Conservation (phyloP, 306 rosid species). For the Abrus pulchellus region DNA sequence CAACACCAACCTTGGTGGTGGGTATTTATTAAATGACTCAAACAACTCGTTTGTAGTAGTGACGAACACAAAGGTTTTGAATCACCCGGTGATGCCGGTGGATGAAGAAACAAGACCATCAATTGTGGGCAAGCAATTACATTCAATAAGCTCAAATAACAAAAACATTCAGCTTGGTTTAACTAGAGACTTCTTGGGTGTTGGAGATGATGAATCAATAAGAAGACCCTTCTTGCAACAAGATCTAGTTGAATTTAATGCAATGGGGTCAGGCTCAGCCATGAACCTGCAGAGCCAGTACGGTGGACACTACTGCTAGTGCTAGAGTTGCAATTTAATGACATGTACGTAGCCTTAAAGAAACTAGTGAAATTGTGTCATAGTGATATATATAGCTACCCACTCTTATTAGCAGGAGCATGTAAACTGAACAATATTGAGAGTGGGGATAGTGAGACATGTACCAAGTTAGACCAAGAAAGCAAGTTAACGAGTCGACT, state of each 20-base stretch:
- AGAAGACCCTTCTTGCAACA: constrained; percentile 63
- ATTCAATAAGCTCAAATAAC: constrained; percentile 31
- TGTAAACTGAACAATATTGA: constrained; percentile 1
- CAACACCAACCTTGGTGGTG: constrained; percentile 29
- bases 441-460: neutral
- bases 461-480: constrained; percentile 3
- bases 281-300: constrained; percentile 59
- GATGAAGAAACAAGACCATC: constrained; percentile 21
- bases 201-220: constrained; percentile 55
- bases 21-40: constrained; percentile 41
- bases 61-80: constrained; percentile 34
- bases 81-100: constrained; percentile 34
- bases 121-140: constrained; percentile 19
- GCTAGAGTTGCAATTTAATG: constrained; percentile 12
- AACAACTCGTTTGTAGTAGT: constrained; percentile 42
- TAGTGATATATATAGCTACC: constrained; percentile 12
- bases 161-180: constrained; percentile 54
- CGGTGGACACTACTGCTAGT: constrained; percentile 52
- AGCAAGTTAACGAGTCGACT: constrained; percentile 46
- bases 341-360: neutral
- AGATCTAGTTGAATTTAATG: constrained; percentile 63
- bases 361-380: constrained; percentile 42
- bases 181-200: constrained; percentile 91
- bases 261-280: constrained; percentile 52
- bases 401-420: constrained; percentile 27